Percentiles rank a stretch among this genome's conserved stretches.
phyloP scores from a whole-genome alignment of 2,329 filamentous ascomycete genomes.

The Esteya vermicola region DNA sequence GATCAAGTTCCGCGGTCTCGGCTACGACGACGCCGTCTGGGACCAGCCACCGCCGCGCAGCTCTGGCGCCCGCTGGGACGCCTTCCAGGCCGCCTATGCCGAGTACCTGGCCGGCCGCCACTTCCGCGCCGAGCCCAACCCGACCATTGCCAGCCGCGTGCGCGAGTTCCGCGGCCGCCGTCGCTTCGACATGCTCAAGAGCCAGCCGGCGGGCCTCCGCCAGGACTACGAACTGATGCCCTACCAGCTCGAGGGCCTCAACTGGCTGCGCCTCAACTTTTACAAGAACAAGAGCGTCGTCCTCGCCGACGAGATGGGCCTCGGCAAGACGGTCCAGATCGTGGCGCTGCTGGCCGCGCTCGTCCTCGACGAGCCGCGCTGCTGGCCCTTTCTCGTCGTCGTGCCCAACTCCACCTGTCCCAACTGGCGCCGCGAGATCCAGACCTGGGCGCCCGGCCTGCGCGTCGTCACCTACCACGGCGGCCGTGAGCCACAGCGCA shows the following conservation, averaged over 20 bases:
- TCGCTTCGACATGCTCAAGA: constrained; percentile 54
- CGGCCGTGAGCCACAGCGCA: constrained; percentile 54
- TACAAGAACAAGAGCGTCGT: constrained; percentile 73
- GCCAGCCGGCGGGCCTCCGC: constrained; percentile 55
- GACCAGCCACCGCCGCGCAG: constrained; percentile 61
- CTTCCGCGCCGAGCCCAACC: constrained; percentile 40
- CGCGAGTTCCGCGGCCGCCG: constrained; percentile 44
- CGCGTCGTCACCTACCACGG: constrained; percentile 92
- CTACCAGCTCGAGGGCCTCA: constrained; percentile 85
- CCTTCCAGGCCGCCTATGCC: constrained; percentile 71
- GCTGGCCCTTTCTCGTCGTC: constrained; percentile 86
- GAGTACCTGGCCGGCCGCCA: constrained; percentile 75
- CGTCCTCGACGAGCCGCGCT: constrained; percentile 50
- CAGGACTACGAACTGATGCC: constrained; percentile 67
- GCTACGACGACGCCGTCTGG: constrained; percentile 87
- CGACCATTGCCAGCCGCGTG: constrained; percentile 52
- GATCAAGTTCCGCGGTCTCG: constrained; percentile 85
- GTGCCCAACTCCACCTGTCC: constrained; percentile 90
- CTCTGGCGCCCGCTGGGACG: constrained; percentile 52
- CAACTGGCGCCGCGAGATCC: constrained; percentile 97
- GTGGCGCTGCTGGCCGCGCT: constrained; percentile 68
- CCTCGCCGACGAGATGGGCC: constrained; percentile 93
- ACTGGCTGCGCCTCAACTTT: constrained; percentile 91
- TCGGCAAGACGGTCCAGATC: constrained; percentile 93
- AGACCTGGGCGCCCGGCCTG: constrained; percentile 76